Evolutionary conservation across 202 grass and related monocot species (phyloP).

Genomic region (Dendrocalamus latiflorus): DNA sequence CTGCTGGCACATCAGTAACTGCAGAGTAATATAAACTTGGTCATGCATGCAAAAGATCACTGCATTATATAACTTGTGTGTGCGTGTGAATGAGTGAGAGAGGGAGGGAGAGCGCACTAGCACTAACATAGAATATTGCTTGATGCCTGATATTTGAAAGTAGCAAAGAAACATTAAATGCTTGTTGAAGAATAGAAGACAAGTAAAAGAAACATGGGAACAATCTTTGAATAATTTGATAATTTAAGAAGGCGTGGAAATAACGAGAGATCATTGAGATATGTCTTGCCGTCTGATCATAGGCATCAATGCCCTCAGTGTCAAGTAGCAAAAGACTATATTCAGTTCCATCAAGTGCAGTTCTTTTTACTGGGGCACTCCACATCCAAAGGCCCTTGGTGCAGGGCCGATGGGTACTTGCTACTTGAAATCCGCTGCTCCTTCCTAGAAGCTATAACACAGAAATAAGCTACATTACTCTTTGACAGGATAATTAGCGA

Average conservation of each 20-base stretch:
- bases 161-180: neutral
- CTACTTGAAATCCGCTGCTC: constrained; percentile 75
- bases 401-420: constrained; percentile 75
- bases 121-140: neutral
- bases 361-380: constrained; percentile 71
- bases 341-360: constrained; percentile 72
- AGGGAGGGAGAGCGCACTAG: neutral
- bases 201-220: neutral
- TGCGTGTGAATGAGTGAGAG: too few species aligned
- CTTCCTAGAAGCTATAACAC: constrained; percentile 65
- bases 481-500: constrained; percentile 7
- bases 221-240: neutral
- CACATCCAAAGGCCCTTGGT: constrained; percentile 92
- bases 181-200: neutral
- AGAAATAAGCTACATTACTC: constrained; percentile 17
- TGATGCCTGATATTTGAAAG: neutral
- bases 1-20: neutral
- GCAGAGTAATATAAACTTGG: neutral
- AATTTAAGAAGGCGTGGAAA: neutral
- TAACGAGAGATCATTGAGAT: neutral
- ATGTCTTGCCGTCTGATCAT: constrained; percentile 61
- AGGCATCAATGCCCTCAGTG: constrained; percentile 86
- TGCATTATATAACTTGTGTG: neutral
- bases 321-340: constrained; percentile 75
- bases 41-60: neutral